Base-by-base conservation (phyloP, 164 flowering plant genomes). In the Vitis cinerea region DNA sequence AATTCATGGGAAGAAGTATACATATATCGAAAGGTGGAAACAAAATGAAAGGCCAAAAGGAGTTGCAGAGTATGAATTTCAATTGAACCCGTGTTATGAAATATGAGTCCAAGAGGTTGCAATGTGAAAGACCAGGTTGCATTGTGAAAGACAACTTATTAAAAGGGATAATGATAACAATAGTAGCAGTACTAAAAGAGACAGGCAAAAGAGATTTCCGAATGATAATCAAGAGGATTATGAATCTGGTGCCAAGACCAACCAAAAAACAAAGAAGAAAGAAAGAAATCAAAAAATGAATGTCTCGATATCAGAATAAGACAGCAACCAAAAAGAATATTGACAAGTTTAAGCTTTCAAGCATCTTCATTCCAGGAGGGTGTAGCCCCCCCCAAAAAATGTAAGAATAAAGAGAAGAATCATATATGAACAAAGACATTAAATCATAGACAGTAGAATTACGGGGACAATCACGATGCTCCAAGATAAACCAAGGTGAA, bases 11-110 rank as follows among this genome's bases (percentile, higher is more conserved):
- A 86, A 85, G 81, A 88, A 81, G 89, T 77, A 80, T 67, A 82
- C 65, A 82, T 80, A 83, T 72, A 79, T 78, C 78, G 95, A 83
- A 80, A 83, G 93, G 86, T 64, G 79, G 90, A 80, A 83, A 87
- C 77, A 84, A 86, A 80, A 83, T 69, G 91, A 87, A 87, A 84
- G 94, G 90, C 78, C 82, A 87, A 80, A 85, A 84, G 90, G 92
- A 81, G 83, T 76, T 63, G 86, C 67, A 82, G 80, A 78, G 82
- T 76, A 76, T 85, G 90, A 89, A 81, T 82, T 74, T 83, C 61
- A 76, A 79, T 52, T 61, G 87, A 81, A 83, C 30, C 70, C 59
- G 63, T 71, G 88, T 86, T 90, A 88, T 90, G 77, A 82, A 79
- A 78, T 71, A 76, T 73, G 86, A 82, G 78, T 72, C 80, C 81